Evolutionary conservation across 1,284 basidiomycete species (phyloP), one percentile per base, ranked within the genome.

Genomic region (Neolentinus lepideus): DNA sequence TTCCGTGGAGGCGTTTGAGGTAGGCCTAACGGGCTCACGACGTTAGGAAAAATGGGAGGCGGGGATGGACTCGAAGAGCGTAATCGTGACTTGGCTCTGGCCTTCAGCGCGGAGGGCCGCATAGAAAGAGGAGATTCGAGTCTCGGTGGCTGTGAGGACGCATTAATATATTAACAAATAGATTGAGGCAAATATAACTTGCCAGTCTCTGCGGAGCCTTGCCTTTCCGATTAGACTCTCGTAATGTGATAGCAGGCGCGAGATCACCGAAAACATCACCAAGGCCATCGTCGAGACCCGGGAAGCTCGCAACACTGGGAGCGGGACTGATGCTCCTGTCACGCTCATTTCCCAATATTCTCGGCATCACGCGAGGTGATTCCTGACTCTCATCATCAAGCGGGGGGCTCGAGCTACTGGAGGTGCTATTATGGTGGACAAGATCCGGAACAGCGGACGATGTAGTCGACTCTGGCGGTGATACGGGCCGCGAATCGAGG

Each of bases 1-100:
- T 64, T 61, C 3, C 57, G 56, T 9, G 66, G 72, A 26, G 71
- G 74, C 57, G 65, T 73, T 59, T 55, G 66, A 55, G 65, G 70
- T 8, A 50, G 27, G 3, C 4, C 24, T 21, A 43, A 43, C 8
- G 16, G 38, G n/a, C 38, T 43, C 8, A 4, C 38, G 8, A 21
- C 16, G 4, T 16, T 16, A n/a, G 38, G 38, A 16, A 43, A 43
- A 21, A 43, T 43, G 16, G 38, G 19, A n/a, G 43, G 43, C 6
- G 45, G 52, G 8, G 62, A 67, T 8, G 65, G 66, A 52, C 71
- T 66, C 62, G 64, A 63, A 16, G 62, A 50, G 4, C 22, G 4
- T 3, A 29, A 11, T 4, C 3, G 10, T 4, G 12, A 25, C 24
- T 29, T 50, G 27, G 27, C 47, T 26, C 25, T 25, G 27, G 14